Conservation (phyloP, 2,329 filamentous ascomycete genomes). For the Ascochyta fabae region DNA sequence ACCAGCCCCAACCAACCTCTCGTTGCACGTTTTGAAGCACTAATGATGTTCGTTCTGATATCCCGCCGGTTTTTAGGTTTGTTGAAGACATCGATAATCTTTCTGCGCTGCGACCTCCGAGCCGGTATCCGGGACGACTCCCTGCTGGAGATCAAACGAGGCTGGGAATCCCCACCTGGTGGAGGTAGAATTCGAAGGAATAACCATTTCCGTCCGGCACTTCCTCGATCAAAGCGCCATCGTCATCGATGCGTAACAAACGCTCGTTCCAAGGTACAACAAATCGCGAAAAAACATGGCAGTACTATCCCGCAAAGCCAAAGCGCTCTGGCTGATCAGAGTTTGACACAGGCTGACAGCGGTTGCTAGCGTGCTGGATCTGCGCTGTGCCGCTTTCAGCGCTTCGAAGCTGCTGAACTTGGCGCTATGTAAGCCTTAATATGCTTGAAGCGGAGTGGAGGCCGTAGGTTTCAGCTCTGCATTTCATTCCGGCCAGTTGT, state of each 20-base stretch:
- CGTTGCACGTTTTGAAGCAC: background rate
- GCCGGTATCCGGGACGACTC: constrained; percentile 11
- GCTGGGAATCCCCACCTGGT: constrained; percentile 12
- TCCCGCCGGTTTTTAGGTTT: background rate
- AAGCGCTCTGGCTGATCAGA: constrained; percentile 2
- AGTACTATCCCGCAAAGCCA: constrained; percentile 8
- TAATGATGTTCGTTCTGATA: background rate
- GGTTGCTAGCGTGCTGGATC: constrained; percentile 8
- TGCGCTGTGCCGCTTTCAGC: constrained; percentile 31
- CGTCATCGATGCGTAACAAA: constrained; percentile 16
- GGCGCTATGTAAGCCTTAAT: constrained; percentile 15
- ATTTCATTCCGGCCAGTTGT: background rate
- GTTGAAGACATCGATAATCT: constrained; percentile 5
- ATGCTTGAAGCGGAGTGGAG: constrained; percentile 11
- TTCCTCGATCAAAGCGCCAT: constrained; percentile 15
- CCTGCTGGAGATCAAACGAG: constrained; percentile 17
- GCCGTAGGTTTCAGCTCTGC: constrained; percentile 14
- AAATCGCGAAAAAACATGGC: constrained; percentile 8
- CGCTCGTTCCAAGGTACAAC: constrained; percentile 10
- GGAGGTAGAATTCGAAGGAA: constrained; percentile 9
- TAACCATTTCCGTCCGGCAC: background rate
- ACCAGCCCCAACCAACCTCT: constrained; percentile 3
- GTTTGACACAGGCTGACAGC: constrained; percentile 15
- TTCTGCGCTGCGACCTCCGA: background rate
- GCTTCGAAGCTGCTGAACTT: constrained; percentile 24